Evolutionary conservation across 345 rosid genomes (phyloP).

Genomic region (Moricandia moricandioides): DNA sequence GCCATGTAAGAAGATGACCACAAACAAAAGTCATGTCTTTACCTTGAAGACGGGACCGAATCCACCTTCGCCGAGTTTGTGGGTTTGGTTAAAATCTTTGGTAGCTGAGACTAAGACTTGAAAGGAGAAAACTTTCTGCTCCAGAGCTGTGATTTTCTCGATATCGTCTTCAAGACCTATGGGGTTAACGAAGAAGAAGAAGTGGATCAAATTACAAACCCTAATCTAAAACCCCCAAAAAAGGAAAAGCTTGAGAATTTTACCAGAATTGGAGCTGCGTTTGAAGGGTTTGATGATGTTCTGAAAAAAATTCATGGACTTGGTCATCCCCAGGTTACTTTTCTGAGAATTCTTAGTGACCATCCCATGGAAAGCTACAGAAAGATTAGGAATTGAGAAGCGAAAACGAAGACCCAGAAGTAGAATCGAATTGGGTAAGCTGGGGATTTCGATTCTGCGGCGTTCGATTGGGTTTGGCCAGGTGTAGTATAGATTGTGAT

Average conservation of each 20-base stretch:
- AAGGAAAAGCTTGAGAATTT: not conserved
- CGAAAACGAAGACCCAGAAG: not conserved
- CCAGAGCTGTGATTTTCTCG: conserved; percentile 70
- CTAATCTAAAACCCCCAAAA: not conserved
- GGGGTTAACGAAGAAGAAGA: conserved; percentile 22
- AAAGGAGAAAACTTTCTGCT: conserved; percentile 76
- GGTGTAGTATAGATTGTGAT: not conserved
- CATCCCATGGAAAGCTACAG: conserved; percentile 25
- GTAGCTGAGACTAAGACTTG: conserved; percentile 74
- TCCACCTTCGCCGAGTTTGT: conserved; percentile 97
- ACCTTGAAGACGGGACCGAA: conserved; percentile 96
- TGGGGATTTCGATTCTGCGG: too few relatives aligned
- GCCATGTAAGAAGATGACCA: not conserved
- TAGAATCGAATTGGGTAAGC: not conserved
- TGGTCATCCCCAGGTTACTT: conserved; percentile 36
- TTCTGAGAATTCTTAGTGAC: conserved; percentile 15
- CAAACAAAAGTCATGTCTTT: not conserved
- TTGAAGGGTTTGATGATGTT: conserved; percentile 54
- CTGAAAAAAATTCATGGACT: conserved; percentile 53
- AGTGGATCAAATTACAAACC: not conserved
- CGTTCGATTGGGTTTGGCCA: not conserved
- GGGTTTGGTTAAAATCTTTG: conserved; percentile 58
- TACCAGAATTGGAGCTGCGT: conserved; percentile 53
- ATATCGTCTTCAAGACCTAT: conserved; percentile 53
- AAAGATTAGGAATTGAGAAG: not conserved